phyloP scores from a whole-genome alignment of 441 rosid genomes.

The Pelargonium australe region DNA sequence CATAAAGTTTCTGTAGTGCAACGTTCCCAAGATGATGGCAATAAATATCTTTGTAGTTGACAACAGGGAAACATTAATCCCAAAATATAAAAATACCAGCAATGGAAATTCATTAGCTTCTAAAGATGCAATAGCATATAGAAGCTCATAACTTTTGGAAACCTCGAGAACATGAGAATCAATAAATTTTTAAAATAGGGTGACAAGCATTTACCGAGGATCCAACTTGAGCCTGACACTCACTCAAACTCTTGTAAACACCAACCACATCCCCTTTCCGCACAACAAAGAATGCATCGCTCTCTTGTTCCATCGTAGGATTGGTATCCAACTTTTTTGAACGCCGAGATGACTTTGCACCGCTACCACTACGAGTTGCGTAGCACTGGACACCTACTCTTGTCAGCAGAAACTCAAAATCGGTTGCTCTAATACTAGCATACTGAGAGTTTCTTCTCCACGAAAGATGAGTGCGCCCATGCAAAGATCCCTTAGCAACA shows the following conservation, averaged over 20 bases:
- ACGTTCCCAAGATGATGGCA: too few relatives aligned
- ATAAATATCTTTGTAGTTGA: neutral
- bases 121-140: neutral
- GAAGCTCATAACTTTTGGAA: neutral
- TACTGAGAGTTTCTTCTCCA: constrained; percentile 27
- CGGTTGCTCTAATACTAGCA: constrained; percentile 22
- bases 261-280: constrained; percentile 85
- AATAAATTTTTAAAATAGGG: neutral
- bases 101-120: neutral
- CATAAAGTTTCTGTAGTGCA: too few relatives aligned
- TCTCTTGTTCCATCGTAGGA: constrained; percentile 40
- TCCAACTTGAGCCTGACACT: constrained; percentile 84
- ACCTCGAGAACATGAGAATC: neutral
- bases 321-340: constrained; percentile 24
- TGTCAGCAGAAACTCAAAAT: constrained; percentile 24
- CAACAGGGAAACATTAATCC: neutral
- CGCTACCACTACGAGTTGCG: constrained; percentile 36
- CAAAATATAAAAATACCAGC: neutral
- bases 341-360: constrained; percentile 23
- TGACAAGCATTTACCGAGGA: constrained; percentile 45
- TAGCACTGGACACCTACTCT: constrained; percentile 40
- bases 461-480: constrained; percentile 26
- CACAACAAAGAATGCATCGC: constrained; percentile 68
- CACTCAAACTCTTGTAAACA: constrained; percentile 52
- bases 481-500: constrained; percentile 22